These are phyloP conservation scores for Lophiostoma macrostomum DNA, from an alignment of 495 filamentous ascomycete species.

Conservation along the genomic window DNA sequence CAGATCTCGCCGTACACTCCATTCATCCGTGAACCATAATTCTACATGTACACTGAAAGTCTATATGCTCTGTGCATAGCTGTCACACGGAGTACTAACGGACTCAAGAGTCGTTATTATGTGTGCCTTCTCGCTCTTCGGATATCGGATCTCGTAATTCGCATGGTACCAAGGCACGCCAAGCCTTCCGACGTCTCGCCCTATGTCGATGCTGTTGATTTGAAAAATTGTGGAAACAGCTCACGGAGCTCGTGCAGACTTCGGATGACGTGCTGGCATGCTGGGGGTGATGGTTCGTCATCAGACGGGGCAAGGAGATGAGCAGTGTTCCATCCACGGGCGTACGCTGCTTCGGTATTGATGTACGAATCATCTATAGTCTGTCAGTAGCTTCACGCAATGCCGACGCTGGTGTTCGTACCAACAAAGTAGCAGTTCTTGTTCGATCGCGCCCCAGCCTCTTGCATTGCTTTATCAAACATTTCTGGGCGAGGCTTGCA, in stretches of 20 bases:
- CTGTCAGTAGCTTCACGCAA: too few species aligned
- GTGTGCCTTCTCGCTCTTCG: too few species aligned
- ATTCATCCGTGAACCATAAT: too few species aligned
- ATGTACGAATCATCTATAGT: slow-evolving; percentile 77
- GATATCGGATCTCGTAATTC: too few species aligned
- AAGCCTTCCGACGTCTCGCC: neutral
- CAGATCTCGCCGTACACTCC: too few species aligned
- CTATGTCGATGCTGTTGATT: slow-evolving; percentile 20
- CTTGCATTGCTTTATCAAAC: slow-evolving; percentile 70
- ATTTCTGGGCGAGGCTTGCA: slow-evolving; percentile 85
- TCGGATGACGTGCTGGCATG: slow-evolving; percentile 65
- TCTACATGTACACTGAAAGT: too few species aligned
- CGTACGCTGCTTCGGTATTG: slow-evolving; percentile 69
- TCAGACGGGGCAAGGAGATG: slow-evolving; percentile 77
- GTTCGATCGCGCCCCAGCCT: slow-evolving; percentile 42
- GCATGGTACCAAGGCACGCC: too few species aligned
- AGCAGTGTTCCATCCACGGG: slow-evolving; percentile 73
- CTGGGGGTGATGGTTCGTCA: slow-evolving; percentile 54
- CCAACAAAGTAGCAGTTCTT: slow-evolving; percentile 82
- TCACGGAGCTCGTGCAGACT: slow-evolving; percentile 68
- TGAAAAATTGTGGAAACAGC: slow-evolving; percentile 78
- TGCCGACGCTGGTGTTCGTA: too few species aligned
- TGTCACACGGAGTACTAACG: too few species aligned
- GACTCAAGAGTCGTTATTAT: too few species aligned
- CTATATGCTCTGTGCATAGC: too few species aligned